Evolutionary conservation across 148 eudicot species (phyloP).

Genomic region (Polygonum maritimum): DNA sequence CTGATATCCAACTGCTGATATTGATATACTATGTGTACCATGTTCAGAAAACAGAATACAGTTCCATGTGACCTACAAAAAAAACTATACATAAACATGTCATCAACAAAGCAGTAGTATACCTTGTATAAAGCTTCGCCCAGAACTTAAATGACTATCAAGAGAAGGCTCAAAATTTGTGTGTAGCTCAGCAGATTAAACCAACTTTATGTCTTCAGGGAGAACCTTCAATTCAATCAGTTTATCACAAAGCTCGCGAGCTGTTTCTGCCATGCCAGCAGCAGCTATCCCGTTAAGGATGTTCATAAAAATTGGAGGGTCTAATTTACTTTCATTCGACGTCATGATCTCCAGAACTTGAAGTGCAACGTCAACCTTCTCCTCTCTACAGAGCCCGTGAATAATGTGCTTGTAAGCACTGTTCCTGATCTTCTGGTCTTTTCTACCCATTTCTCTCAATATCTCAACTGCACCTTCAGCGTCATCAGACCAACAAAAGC

Average conservation of each 20-base stretch:
- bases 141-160: background rate
- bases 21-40: background rate
- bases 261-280: constrained; percentile 58
- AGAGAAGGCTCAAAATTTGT: background rate
- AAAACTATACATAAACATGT: background rate
- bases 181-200: background rate
- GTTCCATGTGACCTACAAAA: background rate
- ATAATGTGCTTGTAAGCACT: constrained; percentile 39
- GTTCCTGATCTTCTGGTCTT: constrained; percentile 35
- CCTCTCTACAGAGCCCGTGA: constrained; percentile 41
- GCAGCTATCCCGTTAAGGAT: constrained; percentile 45
- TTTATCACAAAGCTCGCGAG: constrained; percentile 33
- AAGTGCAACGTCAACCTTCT: constrained; percentile 52
- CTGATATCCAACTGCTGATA: background rate
- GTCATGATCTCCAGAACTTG: constrained; percentile 51
- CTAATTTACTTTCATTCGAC: constrained; percentile 24
- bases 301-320: constrained; percentile 23
- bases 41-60: background rate
- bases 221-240: constrained; percentile 40
- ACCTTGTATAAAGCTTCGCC: background rate
- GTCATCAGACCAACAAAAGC: constrained; percentile 45
- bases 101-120: background rate
- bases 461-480: constrained; percentile 53
- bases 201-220: constrained; percentile 13
- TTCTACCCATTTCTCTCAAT: constrained; percentile 44